phyloP scores from a whole-genome alignment of 2,329 filamentous ascomycete species.

The Biscogniauxia sp. region DNA sequence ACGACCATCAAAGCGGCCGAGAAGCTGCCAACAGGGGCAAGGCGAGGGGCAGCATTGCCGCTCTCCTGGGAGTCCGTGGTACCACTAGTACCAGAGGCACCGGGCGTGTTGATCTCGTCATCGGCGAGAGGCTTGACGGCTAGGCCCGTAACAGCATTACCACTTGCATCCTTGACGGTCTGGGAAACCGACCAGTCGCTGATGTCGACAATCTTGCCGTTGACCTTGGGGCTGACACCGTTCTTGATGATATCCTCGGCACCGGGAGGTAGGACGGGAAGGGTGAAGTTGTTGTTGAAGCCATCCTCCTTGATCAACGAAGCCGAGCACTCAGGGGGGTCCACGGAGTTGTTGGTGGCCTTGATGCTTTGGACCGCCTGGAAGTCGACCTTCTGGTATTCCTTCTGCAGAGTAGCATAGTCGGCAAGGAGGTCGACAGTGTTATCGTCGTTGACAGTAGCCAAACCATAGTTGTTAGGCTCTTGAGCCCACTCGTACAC shows the following conservation, averaged over 20 bases:
- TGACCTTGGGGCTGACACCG: slow-evolving; percentile 65
- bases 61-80: slow-evolving; percentile 1
- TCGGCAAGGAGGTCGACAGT: slow-evolving; percentile 60
- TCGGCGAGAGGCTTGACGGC: slow-evolving; percentile 38
- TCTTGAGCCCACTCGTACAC: slow-evolving; percentile 82
- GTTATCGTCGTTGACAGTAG: slow-evolving; percentile 57
- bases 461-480: slow-evolving; percentile 63
- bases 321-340: slow-evolving; percentile 61
- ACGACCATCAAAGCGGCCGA: background rate
- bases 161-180: slow-evolving; percentile 40
- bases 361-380: slow-evolving; percentile 62
- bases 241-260: slow-evolving; percentile 71
- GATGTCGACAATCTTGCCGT: slow-evolving; percentile 68
- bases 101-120: slow-evolving; percentile 22
- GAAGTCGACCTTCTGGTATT: slow-evolving; percentile 75
- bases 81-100: slow-evolving; percentile 10
- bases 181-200: slow-evolving; percentile 57
- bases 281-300: slow-evolving; percentile 77
- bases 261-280: slow-evolving; percentile 67
- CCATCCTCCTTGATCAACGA: slow-evolving; percentile 64
- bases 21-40: slow-evolving; percentile 1
- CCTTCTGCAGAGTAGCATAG: slow-evolving; percentile 70
- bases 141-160: slow-evolving; percentile 43
- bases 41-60: slow-evolving; percentile 13
- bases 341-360: slow-evolving; percentile 48